Evolutionary conservation across 257 asterid genomes (phyloP), one percentile per base, ranked within the genome.

Genomic region (Gentiana straminea): DNA sequence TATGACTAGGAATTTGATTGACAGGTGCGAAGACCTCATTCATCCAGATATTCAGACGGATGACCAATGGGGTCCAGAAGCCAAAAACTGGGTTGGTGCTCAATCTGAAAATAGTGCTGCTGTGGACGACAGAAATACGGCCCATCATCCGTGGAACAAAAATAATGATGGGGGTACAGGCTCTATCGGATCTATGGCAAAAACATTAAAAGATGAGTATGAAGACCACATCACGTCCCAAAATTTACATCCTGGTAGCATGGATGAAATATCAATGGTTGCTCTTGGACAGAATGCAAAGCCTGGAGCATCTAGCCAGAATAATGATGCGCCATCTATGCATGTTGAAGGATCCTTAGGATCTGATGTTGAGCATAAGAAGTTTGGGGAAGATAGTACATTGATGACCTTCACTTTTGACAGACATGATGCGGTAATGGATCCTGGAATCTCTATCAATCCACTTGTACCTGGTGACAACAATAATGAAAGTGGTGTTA

Each of bases 381-480:
- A 64, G 32, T 51, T 44, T 55, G 33, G 9, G 44, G 72, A 71
- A 54, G 60, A 71, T 46, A 67, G 61, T 54, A 50, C 49, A 35
- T 71, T 58, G 58, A 72, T 54, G 60, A 52, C 72, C 39, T 73
- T 49, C 46, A 65, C 56, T 50, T 76, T 81, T 63, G 60, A 60
- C 54, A 69, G 52, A 63, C 60, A 61, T 66, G 75, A 64, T 65
- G 86, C 69, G 58, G 75, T 61, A 55, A 67, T 68, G 60, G 74
- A 69, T 33, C 34, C 68, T 35, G 61, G 72, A 54, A 76, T 68
- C 41, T 35, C 73, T 55, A 52, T 62, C n/a, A 78, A 57, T 63
- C 69, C 71, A 11, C 57, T 38, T 63, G 59, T 80, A 52, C 64
- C 88, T 49, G 81, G 78, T 49, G 81, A 72, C 64, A 72, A 63